Conservation (phyloP, 2,329 filamentous ascomycete species). For the Teratosphaeria viscida region DNA sequence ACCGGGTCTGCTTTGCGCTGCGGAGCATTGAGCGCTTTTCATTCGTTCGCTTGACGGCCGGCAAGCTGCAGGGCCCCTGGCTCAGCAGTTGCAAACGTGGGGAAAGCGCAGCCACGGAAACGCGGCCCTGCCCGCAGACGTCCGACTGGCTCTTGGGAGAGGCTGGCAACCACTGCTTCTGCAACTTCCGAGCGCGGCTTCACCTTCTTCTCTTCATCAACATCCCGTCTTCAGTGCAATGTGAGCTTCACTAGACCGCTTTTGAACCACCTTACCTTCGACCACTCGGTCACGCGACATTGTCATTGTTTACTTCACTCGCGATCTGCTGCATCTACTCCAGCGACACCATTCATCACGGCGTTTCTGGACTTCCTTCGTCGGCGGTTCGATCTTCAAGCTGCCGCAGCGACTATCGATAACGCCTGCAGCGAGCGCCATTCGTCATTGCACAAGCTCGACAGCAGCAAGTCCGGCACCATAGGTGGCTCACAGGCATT, state of each 20-base stretch:
- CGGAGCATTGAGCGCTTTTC: neutral
- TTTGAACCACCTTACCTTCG: neutral
- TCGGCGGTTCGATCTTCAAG: neutral
- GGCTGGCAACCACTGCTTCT: neutral
- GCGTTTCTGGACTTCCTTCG: conserved; percentile 1
- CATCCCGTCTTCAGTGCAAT: neutral
- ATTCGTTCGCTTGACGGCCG: neutral
- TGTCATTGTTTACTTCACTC: neutral
- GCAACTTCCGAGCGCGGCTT: neutral
- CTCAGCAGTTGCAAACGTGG: neutral
- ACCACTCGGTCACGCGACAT: neutral
- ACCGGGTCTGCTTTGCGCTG: neutral
- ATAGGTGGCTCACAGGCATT: conserved; percentile 21
- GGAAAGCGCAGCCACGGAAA: neutral
- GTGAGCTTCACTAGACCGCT: neutral
- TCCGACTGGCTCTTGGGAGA: neutral
- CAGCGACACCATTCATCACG: neutral
- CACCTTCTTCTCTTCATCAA: neutral
- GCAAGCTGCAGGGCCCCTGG: neutral
- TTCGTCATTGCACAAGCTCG: neutral
- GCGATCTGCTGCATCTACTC: neutral
- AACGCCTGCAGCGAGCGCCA: neutral
- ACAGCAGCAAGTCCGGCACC: conserved; percentile 7
- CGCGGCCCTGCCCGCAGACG: neutral
- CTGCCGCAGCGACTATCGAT: neutral